A percentile compares a stretch with the other conserved stretches of the same genome.
phyloP scores from a whole-genome alignment of 2,329 filamentous ascomycete genomes.

The Cladosporium sp. region DNA sequence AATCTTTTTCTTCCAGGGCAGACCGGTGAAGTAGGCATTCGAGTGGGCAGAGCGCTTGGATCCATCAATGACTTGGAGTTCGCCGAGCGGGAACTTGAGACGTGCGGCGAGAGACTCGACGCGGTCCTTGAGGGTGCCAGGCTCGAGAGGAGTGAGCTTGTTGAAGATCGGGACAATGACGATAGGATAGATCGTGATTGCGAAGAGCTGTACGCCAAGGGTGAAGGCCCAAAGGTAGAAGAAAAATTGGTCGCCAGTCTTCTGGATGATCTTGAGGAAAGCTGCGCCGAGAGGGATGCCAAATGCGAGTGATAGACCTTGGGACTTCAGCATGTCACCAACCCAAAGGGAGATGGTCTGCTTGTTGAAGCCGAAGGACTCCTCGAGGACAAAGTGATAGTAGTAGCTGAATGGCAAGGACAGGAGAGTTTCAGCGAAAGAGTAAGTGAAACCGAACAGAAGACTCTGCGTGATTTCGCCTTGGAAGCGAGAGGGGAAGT shows the following conservation, averaged over 20 bases:
- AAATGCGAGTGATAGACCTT: slow-evolving; percentile 75
- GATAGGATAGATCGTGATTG: slow-evolving; percentile 94
- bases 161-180: slow-evolving; percentile 95
- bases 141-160: slow-evolving; percentile 89
- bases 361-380: slow-evolving; percentile 98
- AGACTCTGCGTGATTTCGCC: slow-evolving; percentile 95
- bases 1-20: slow-evolving; percentile 99
- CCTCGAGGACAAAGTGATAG: slow-evolving; percentile 92
- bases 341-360: slow-evolving; percentile 87
- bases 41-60: slow-evolving; percentile 85
- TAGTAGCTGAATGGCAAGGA: slow-evolving; percentile 83
- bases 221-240: slow-evolving; percentile 97
- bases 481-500: slow-evolving; percentile 74
- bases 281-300: slow-evolving; percentile 86
- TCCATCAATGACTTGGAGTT: slow-evolving; percentile 92
- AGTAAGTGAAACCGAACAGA: slow-evolving; percentile 85
- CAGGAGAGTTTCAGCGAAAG: slow-evolving; percentile 75
- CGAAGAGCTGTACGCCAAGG: slow-evolving; percentile 84
- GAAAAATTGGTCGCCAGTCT: slow-evolving; percentile 92
- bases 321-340: slow-evolving; percentile 87
- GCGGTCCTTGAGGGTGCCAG: slow-evolving; percentile 81
- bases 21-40: slow-evolving; percentile 93
- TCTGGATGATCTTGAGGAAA: slow-evolving; percentile 91
- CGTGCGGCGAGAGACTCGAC: slow-evolving; percentile 81
- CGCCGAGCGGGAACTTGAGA: slow-evolving; percentile 87